Base-by-base conservation (phyloP, 371 early-diverging fungal species). In the Syncephalastrum racemosum region DNA sequence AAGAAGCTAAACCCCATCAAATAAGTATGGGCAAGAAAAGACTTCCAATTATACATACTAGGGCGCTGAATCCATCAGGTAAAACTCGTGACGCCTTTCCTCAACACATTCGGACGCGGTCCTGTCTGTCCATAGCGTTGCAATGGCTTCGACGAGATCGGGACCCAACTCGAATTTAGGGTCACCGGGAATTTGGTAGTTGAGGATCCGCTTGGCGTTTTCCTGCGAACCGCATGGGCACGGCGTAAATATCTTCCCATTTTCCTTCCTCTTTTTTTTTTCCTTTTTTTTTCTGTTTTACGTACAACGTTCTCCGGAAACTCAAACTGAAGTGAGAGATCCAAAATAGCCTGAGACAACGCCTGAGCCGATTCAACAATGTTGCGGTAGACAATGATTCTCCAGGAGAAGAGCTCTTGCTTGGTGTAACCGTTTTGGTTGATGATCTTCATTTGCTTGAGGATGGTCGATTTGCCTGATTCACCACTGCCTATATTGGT, bases 391-490 rank as follows among this genome's bases (percentile, higher is more conserved):
- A 95, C 83, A 5, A 84, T 84, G 55, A 82, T 71, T 43, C 85
- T 75, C 73, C 80, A 92, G 42, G 80, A 66, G 53, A 71, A 71
- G 8, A 90, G 80, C 58, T 95, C 95, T 49, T 85, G 85, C 49
- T 80, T 73, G n/a, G 79, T 80, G 70, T 88, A 96, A 4, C 94
- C 95, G 45, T 83, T 81, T 60, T 90, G 90, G 66, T 93, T 90
- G 63, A 95, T 91, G 62, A 94, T 86, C 64, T 90, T 91, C 91
- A 93, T 91, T 68, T 93, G 93, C 58, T 93, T 93, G 27, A 92
- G 81, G 56, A 93, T 88, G 46, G 93, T 93, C 39, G 88, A 87
- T 70, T 92, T 92, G 54, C 93, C 93, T 39, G 90, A 90, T 70
- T 93, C 93, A 56, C 91, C 92, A 62, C 87, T 86, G 24, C 92